phyloP scores from a whole-genome alignment of 2,329 filamentous ascomycete genomes.

The Pseudocercospora fijiensis region DNA sequence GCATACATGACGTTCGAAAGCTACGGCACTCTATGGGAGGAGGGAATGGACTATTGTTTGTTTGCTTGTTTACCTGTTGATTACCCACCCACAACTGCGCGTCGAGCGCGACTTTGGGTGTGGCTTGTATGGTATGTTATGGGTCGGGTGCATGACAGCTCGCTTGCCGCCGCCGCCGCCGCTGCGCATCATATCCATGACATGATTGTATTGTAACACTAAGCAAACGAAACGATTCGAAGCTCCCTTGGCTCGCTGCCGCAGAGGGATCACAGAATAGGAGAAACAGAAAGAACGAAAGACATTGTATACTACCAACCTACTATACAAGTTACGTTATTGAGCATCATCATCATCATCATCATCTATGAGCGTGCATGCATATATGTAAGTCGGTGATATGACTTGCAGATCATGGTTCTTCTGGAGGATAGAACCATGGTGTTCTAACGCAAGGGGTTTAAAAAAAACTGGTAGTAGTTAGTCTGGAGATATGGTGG shows the following conservation, averaged over 20 bases:
- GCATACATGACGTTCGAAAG: background rate
- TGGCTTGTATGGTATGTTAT: background rate
- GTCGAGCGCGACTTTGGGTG: constrained; percentile 6
- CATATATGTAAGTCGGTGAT: background rate
- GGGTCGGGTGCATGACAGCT: background rate
- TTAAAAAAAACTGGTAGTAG: background rate
- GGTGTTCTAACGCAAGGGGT: background rate
- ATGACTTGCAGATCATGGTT: background rate
- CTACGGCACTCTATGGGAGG: background rate
- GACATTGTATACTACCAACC: background rate
- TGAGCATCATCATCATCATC: background rate
- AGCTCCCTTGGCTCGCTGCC: background rate
- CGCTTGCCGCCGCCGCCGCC: background rate
- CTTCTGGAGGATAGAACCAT: background rate
- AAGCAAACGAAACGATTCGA: background rate
- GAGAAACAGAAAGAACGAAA: background rate
- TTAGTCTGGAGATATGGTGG: background rate
- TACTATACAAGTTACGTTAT: background rate
- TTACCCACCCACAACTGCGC: background rate
- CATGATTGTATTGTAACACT: background rate
- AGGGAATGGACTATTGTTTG: background rate
- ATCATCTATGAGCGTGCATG: too few relatives aligned
- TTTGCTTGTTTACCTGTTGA: background rate
- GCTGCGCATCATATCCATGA: too few relatives aligned
- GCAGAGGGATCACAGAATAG: background rate